Percentiles rank a stretch among this genome's conserved stretches.
These are phyloP conservation scores for Globisporangium nodosum DNA, from an alignment of 352 stramenopile genomes.

Conservation along the genomic window DNA sequence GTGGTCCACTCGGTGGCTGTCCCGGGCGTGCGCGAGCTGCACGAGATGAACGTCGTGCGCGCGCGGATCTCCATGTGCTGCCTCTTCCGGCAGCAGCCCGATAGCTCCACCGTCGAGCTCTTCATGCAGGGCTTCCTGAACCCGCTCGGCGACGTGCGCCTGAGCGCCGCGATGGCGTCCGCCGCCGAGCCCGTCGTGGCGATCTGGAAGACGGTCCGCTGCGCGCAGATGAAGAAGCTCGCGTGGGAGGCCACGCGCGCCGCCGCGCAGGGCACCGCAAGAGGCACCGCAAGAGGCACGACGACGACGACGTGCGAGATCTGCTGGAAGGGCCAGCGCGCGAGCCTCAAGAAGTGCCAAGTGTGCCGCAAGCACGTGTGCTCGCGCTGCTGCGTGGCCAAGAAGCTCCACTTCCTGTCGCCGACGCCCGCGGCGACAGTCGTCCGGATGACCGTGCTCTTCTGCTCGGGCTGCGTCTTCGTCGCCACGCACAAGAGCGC, in stretches of 20 bases:
- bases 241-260: constrained; percentile 1
- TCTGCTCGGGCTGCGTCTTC: constrained; percentile 26
- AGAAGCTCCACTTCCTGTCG: constrained; percentile 11
- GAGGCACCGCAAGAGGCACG: background rate
- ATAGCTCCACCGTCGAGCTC: background rate
- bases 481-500: constrained; percentile 14
- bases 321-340: background rate
- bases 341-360: background rate
- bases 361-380: constrained; percentile 2
- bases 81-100: constrained; percentile 14
- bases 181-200: constrained; percentile 1
- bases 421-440: constrained; percentile 3
- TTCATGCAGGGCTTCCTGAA: constrained; percentile 10
- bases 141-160: constrained; percentile 22
- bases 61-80: constrained; percentile 33
- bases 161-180: constrained; percentile 22
- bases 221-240: constrained; percentile 44
- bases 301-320: background rate
- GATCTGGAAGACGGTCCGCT: constrained; percentile 5
- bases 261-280: background rate
- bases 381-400: constrained; percentile 5
- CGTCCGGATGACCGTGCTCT: constrained; percentile 14
- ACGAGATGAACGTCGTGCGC: constrained; percentile 25
- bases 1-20: constrained; percentile 34
- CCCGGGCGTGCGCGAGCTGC: constrained; percentile 26